Evolutionary conservation across 2,329 filamentous ascomycete species (phyloP).

Genomic region (Tolypocladium tundrense): DNA sequence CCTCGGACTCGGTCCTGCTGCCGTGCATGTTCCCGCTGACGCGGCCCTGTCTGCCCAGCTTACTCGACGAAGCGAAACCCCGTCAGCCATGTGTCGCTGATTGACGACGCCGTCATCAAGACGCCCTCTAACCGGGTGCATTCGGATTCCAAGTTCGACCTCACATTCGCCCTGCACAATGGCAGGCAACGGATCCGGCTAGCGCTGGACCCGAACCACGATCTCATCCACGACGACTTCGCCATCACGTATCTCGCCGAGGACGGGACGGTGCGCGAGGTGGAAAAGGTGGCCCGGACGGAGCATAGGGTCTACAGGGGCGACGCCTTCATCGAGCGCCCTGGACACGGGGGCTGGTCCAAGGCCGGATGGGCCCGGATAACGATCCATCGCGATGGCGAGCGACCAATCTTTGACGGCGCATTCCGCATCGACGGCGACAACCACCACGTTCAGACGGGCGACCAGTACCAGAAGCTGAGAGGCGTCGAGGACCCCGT

Average conservation of each 20-base stretch:
- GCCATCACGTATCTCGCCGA: slow-evolving; percentile 60
- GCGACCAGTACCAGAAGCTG: slow-evolving; percentile 62
- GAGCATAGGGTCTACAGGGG: slow-evolving; percentile 82
- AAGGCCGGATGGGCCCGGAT: slow-evolving; percentile 82
- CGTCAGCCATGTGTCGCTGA: slow-evolving; percentile 59
- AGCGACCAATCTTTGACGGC: slow-evolving; percentile 75
- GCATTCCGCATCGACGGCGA: slow-evolving; percentile 73
- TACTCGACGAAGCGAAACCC: slow-evolving; percentile 69
- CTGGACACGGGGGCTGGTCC: slow-evolving; percentile 56
- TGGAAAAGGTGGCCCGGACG: slow-evolving; percentile 61
- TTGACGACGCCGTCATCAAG: slow-evolving; percentile 68
- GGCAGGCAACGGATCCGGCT: slow-evolving; percentile 64
- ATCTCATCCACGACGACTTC: slow-evolving; percentile 71
- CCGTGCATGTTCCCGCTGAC: slow-evolving; percentile 9
- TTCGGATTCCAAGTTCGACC: slow-evolving; percentile 71
- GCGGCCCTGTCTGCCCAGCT: slow-evolving; percentile 30
- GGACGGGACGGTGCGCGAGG: slow-evolving; percentile 56
- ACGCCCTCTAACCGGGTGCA: slow-evolving; percentile 71
- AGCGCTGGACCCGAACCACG: slow-evolving; percentile 78
- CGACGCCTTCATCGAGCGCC: slow-evolving; percentile 56
- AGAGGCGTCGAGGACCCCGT: slow-evolving; percentile 62
- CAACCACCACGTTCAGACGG: slow-evolving; percentile 77
- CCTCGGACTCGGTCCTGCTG: slow-evolving; percentile 5
- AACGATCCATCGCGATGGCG: slow-evolving; percentile 65
- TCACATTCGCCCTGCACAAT: slow-evolving; percentile 67